Base-by-base conservation (phyloP, 257 asterid species). In the Solanum virginianum region DNA sequence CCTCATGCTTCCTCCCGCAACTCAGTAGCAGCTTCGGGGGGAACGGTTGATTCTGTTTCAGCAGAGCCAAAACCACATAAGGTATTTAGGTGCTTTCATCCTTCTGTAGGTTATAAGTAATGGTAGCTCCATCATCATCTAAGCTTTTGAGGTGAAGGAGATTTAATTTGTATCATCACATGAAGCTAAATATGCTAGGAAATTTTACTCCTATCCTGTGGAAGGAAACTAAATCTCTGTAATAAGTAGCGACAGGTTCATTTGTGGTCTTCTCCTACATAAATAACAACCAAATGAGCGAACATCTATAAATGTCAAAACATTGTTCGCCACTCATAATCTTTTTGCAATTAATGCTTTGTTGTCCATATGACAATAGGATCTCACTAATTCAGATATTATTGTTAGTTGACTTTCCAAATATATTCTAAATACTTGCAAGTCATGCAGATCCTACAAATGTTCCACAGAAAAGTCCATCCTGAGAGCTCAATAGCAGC, bases 381-480 rank as follows among this genome's bases (percentile, higher is more conserved):
- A 60, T 32, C 10, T 72, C 60, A 22, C 43, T 22, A 74, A 74
- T 8, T 74, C 18, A 47, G 81, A 13, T 47, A 22, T 41, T 75
- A 9, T 47, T 74, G 45, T 75, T 75, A 75, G 62, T 75, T 49
- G 45, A 49, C 51, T 75, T 24, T 75, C 17, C 11, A 29, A 53
- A 79, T 53, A 29, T 17, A 79, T 6, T 18, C 45, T 79, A 79
- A 79, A 53, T 79, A 53, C 7, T 43, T 63, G 49, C 75, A 51
- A 63, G 84, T 11, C 71, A 77, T 87, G 93, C 98, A 96, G 98
- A 94, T 96, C 71, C 94, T 91, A 69, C 97, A 96, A 15, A 93
- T 93, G 82, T 96, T 96, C 95, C 94, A 90, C 89, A 91, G 95
- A 89, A 96, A 96, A 91, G 97, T 96, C 75, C 99, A 96, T 90